These are phyloP conservation scores for Lophiotrema nucula DNA, from an alignment of 495 filamentous ascomycete genomes.

Conservation along the genomic window DNA sequence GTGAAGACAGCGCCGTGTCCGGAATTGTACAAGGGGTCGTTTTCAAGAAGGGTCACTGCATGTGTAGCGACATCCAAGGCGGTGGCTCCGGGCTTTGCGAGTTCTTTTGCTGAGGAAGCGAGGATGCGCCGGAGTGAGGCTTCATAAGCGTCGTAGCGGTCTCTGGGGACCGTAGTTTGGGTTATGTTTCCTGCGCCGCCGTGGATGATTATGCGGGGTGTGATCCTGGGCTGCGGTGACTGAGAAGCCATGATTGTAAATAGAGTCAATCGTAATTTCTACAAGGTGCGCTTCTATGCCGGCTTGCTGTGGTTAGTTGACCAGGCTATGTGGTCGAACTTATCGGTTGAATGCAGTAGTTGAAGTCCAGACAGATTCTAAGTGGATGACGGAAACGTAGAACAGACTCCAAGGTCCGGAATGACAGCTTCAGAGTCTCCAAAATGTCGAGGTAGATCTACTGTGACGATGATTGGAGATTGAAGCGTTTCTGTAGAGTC, in stretches of 20 bases:
- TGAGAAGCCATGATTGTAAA: neutral
- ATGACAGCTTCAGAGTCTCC: no score
- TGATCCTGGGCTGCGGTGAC: conserved; percentile 34
- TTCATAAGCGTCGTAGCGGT: conserved; percentile 60
- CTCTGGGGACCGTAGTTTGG: conserved; percentile 61
- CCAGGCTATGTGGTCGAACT: neutral
- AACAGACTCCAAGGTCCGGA: no score
- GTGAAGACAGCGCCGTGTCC: conserved; percentile 87
- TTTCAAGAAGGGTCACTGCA: conserved; percentile 75
- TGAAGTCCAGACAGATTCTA: no score
- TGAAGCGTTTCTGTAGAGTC: no score
- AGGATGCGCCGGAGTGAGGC: conserved; percentile 63
- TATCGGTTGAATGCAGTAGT: neutral
- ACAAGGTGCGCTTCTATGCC: neutral
- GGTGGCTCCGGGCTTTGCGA: conserved; percentile 42
- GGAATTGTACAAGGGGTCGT: conserved; percentile 81
- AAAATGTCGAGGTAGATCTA: no score
- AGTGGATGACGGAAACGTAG: no score
- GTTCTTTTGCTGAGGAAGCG: conserved; percentile 45
- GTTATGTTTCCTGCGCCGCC: conserved; percentile 84
- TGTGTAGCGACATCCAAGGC: conserved; percentile 73
- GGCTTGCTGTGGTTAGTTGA: neutral
- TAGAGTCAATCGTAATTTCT: neutral
- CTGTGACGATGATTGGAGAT: no score
- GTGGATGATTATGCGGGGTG: conserved; percentile 77